Evolutionary conservation across 805 yeast species (phyloP).

Genomic region (Lipomyces orientalis): DNA sequence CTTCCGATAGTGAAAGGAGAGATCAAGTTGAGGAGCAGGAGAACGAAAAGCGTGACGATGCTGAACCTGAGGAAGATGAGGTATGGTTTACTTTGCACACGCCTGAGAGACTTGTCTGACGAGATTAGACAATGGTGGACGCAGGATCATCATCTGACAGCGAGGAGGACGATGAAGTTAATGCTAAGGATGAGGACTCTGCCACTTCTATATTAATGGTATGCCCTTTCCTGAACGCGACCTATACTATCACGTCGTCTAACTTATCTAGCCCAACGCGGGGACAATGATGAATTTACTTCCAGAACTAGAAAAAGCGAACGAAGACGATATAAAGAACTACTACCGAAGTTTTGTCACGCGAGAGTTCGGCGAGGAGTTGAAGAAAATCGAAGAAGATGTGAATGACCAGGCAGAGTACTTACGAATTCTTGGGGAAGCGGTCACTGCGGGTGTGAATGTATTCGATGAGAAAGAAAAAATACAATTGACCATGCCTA

Average conservation of each 20-base stretch:
- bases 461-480: slow-evolving; percentile 16
- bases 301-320: slow-evolving; percentile 19
- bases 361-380: slow-evolving; percentile 9
- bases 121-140: background rate
- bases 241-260: background rate
- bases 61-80: slow-evolving; percentile 6
- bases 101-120: background rate
- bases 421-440: background rate
- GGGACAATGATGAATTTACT: slow-evolving; percentile 4
- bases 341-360: slow-evolving; percentile 26
- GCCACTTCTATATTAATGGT: background rate
- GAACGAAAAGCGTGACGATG: background rate
- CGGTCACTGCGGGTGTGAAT: slow-evolving; percentile 17
- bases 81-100: background rate
- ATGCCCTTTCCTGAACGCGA: background rate
- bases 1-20: slow-evolving; percentile 14
- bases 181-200: background rate
- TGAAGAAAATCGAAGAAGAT: background rate
- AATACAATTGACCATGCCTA: background rate
- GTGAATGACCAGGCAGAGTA: background rate
- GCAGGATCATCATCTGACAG: background rate
- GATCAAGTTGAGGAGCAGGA: slow-evolving; percentile 4
- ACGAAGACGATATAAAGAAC: slow-evolving; percentile 21
- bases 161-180: background rate
- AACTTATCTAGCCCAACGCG: slow-evolving; percentile 7